Base-by-base conservation (phyloP, 2,329 filamentous ascomycete genomes). In the Fusarium tricinctum region DNA sequence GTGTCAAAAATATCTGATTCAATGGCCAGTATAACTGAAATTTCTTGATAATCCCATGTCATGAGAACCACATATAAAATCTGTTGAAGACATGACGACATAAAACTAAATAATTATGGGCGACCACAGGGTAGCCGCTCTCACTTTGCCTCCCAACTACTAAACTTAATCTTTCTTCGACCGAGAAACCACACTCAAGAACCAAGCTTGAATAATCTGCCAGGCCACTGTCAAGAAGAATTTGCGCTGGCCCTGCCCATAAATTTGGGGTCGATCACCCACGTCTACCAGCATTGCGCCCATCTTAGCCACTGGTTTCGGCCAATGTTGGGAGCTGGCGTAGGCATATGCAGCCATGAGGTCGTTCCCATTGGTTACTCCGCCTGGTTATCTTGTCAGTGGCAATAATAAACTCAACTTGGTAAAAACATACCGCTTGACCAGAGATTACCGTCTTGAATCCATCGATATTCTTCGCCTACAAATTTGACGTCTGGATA, bases 311-410 rank as follows among this genome's bases (percentile, higher is more conserved):
- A 85, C 63, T 0, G 81, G 73, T 6, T 63, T 68, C 1, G 83
- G 79, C 70, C 85, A 84, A 55, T 80, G 79, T 54, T 79, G 53
- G n/a, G n/a, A 77, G 43, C 78, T 78, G 8, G 79, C 75, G 35
- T 83, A 80, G 10, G 81, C 80, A 70, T 87, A 88, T 4, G 84
- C 84, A 19, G 82, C 82, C 44, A 86, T 81, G 53, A 88, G 78
- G 58, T 88, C 86, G 67, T 87, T 86, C 32, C 85, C 85, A 63
- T 87, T 87, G 14, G 85, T 87, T 53, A 87, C 76, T 50, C 83
- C 84, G n/a, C 84, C 83, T 85, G 14, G 23, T 43, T 20, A 40
- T 43, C 7, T 22, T 23, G 39, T 58, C 40, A 63, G 46, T 30
- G 8, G 43, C 14, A 8, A 33, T 26, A 8, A 22, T 13, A 42